Conservation (phyloP, 768 basidiomycete genomes). For the Lactarius deliciosus region DNA sequence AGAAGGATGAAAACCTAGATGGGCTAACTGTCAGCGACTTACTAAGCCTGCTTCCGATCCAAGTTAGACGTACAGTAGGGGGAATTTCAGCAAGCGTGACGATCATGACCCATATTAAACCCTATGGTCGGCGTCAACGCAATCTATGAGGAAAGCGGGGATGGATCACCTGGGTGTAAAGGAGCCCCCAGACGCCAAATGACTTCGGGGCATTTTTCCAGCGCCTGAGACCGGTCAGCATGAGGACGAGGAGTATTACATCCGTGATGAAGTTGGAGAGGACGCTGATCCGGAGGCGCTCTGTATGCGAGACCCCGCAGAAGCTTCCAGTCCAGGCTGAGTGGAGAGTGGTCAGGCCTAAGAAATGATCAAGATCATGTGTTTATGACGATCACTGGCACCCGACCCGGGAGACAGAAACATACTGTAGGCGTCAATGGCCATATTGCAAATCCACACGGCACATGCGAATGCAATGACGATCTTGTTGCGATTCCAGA, state of each 20-base stretch:
- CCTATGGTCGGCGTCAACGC: slow-evolving; percentile 8
- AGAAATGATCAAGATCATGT: background rate
- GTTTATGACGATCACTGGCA: too few relatives aligned
- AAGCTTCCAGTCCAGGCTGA: slow-evolving; percentile 3
- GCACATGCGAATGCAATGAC: background rate
- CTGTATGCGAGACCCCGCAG: background rate
- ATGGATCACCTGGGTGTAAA: slow-evolving; percentile 16
- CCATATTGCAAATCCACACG: background rate
- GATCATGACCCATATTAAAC: slow-evolving; percentile 14
- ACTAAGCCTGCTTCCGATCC: background rate
- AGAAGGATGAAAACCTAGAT: slow-evolving; percentile 21
- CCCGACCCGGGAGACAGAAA: background rate
- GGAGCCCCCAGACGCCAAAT: slow-evolving; percentile 13
- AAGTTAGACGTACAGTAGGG: slow-evolving; percentile 13
- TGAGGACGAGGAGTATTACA: slow-evolving; percentile 20
- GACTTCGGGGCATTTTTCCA: slow-evolving; percentile 1
- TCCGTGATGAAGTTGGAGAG: slow-evolving; percentile 15
- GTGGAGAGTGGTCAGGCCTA: slow-evolving; percentile 2
- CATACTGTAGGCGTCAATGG: slow-evolving; percentile 1
- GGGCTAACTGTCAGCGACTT: background rate
- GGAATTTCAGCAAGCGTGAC: slow-evolving; percentile 21
- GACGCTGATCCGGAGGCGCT: slow-evolving; percentile 1
- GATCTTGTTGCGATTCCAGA: slow-evolving; percentile 17
- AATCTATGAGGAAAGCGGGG: background rate
- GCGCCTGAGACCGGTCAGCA: slow-evolving; percentile 20